Percentiles rank a stretch among this genome's conserved stretches.
phyloP scores from a whole-genome alignment of 805 yeast species.

The Teunomyces stri region DNA sequence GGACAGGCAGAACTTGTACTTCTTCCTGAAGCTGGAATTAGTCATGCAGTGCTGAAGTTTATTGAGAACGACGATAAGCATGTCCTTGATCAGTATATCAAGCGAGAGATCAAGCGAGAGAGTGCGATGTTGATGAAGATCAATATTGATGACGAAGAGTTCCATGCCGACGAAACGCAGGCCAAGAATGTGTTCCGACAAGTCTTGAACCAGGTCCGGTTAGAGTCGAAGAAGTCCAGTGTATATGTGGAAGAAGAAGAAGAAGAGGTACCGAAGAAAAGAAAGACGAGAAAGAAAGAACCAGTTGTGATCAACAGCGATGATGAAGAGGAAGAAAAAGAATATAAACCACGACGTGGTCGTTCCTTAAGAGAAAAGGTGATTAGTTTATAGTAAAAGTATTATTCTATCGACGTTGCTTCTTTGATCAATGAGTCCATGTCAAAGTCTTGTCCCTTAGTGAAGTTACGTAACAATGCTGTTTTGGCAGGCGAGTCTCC shows the following conservation, averaged over 20 bases:
- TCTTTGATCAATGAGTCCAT: conserved; percentile 68
- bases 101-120: conserved; percentile 53
- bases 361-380: conserved; percentile 1
- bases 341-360: background rate
- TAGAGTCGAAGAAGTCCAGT: background rate
- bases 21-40: conserved; percentile 73
- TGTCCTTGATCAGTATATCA: conserved; percentile 63
- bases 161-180: conserved; percentile 26
- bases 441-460: conserved; percentile 64
- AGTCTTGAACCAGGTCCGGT: conserved; percentile 42
- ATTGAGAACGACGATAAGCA: conserved; percentile 82
- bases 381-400: conserved; percentile 2
- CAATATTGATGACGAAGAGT: conserved; percentile 41
- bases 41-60: conserved; percentile 66
- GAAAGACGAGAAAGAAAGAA: conserved; percentile 3
- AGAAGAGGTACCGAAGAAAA: conserved; percentile 3
- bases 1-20: conserved; percentile 62
- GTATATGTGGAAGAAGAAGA: background rate
- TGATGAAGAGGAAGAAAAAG: background rate
- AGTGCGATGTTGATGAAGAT: conserved; percentile 45
- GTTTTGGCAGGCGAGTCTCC: conserved; percentile 56
- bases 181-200: conserved; percentile 38
- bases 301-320: conserved; percentile 3
- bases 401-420: conserved; percentile 65
- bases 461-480: conserved; percentile 63